Percentiles rank a stretch among this genome's conserved stretches.
Conservation (phyloP, 257 asterid species). For the Forsythia suspensa region DNA sequence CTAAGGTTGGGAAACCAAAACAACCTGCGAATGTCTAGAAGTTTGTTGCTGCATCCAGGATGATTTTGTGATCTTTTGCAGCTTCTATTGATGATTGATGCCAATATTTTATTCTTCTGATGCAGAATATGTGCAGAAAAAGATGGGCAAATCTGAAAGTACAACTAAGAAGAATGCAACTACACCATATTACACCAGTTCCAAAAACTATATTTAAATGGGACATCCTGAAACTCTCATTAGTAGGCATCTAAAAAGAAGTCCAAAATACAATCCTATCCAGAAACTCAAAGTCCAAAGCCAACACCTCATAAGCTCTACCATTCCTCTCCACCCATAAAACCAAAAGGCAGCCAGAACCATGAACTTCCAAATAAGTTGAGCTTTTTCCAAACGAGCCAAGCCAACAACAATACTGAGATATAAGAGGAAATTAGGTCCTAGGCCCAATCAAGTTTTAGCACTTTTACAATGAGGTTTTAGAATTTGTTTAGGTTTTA, state of each 20-base stretch:
- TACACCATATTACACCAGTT: background rate
- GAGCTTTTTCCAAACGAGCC: background rate
- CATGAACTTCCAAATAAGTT: background rate
- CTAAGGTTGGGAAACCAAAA: background rate
- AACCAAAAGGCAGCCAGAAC: background rate
- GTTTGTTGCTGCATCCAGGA: background rate
- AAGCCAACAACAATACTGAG: background rate
- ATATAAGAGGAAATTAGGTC: background rate
- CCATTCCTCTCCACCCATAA: background rate
- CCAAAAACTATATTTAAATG: too few relatives aligned
- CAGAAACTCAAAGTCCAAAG: background rate
- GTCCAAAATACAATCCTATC: background rate
- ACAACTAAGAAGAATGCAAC: background rate
- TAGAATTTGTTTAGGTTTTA: background rate
- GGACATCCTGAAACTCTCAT: background rate
- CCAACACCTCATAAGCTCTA: background rate
- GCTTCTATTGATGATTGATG: background rate
- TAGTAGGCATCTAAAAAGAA: background rate
- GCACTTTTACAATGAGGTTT: background rate
- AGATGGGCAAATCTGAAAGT: background rate
- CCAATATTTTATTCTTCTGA: background rate
- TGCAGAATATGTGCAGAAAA: background rate
- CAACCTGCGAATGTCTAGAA: background rate
- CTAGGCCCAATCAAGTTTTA: background rate
- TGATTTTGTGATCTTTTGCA: background rate